Percentiles rank a stretch among this genome's conserved stretches.
Evolutionary conservation across 768 basidiomycete genomes (phyloP).

Genomic region (Butyriboletus loyo): DNA sequence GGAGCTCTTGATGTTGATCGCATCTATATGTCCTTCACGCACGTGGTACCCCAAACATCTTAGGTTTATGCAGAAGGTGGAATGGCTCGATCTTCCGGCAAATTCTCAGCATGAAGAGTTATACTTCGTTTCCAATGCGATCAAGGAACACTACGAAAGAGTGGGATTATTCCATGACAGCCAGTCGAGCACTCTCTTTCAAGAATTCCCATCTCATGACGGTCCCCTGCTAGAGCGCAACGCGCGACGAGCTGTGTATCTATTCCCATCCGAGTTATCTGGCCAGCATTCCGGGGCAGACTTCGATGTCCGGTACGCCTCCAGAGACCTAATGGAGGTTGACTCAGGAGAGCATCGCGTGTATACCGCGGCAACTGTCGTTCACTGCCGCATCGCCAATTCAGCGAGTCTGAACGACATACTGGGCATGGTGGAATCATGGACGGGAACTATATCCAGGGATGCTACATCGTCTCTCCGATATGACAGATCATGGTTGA

Average conservation of each 20-base stretch:
- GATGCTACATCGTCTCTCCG: constrained; percentile 6
- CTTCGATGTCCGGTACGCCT: constrained; percentile 8
- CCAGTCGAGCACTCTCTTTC: neutral
- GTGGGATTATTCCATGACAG: constrained; percentile 11
- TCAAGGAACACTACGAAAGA: constrained; percentile 27
- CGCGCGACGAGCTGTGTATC: constrained; percentile 10
- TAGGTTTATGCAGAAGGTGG: constrained; percentile 38
- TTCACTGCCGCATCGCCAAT: neutral
- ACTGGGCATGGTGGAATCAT: constrained; percentile 8
- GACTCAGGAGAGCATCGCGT: constrained; percentile 13
- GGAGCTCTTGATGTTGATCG: constrained; percentile 33
- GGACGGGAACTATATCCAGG: neutral
- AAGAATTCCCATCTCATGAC: constrained; percentile 3
- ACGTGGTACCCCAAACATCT: constrained; percentile 39
- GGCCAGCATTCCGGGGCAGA: neutral
- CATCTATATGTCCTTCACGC: constrained; percentile 33
- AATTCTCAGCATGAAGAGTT: constrained; percentile 34
- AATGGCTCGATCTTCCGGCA: constrained; percentile 25
- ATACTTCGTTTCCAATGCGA: constrained; percentile 20
- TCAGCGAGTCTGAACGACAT: neutral
- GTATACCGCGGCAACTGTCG: constrained; percentile 11
- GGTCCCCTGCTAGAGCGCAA: constrained; percentile 17
- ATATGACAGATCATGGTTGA: constrained; percentile 32
- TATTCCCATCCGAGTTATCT: constrained; percentile 14
- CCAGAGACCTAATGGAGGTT: constrained; percentile 5